These are phyloP conservation scores for Casuarina equisetifolia DNA, from an alignment of 306 rosid genomes.

Conservation along the genomic window DNA sequence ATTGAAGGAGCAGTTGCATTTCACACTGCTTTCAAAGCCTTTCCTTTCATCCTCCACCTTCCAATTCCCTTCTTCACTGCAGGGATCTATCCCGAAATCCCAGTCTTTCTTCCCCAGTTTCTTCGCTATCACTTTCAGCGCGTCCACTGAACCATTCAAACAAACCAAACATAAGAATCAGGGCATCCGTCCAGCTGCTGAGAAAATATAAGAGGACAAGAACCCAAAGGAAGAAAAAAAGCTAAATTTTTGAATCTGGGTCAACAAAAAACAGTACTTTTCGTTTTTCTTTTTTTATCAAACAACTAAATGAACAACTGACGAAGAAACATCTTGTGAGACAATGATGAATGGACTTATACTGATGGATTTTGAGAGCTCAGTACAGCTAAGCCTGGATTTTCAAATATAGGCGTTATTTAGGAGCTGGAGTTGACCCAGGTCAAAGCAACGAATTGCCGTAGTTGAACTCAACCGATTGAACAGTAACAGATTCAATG, in stretches of 20 bases:
- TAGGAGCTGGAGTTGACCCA: background rate
- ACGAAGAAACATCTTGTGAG: background rate
- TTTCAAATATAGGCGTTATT: background rate
- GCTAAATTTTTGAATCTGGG: background rate
- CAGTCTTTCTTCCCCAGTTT: slow-evolving; percentile 83
- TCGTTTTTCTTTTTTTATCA: background rate
- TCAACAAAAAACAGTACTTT: too few species aligned
- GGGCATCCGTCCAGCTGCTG: background rate
- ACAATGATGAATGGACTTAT: background rate
- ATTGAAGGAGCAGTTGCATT: slow-evolving; percentile 68
- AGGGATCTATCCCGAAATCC: slow-evolving; percentile 77
- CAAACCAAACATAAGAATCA: slow-evolving; percentile 1
- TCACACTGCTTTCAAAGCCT: slow-evolving; percentile 56
- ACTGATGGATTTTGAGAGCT: background rate
- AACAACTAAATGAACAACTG: background rate
- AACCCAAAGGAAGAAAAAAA: background rate
- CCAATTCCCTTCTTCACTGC: slow-evolving; percentile 76
- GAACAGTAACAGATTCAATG: slow-evolving; percentile 17
- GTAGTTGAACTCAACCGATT: slow-evolving; percentile 15
- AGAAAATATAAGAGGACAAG: background rate
- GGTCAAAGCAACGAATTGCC: background rate
- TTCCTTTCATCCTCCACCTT: slow-evolving; percentile 34
- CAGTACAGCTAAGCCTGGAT: background rate
- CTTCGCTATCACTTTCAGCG: slow-evolving; percentile 66
- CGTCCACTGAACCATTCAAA: slow-evolving; percentile 54